Conservation (phyloP, 371 early-diverging fungal genomes). For the Polyrhizophydium stewartii region DNA sequence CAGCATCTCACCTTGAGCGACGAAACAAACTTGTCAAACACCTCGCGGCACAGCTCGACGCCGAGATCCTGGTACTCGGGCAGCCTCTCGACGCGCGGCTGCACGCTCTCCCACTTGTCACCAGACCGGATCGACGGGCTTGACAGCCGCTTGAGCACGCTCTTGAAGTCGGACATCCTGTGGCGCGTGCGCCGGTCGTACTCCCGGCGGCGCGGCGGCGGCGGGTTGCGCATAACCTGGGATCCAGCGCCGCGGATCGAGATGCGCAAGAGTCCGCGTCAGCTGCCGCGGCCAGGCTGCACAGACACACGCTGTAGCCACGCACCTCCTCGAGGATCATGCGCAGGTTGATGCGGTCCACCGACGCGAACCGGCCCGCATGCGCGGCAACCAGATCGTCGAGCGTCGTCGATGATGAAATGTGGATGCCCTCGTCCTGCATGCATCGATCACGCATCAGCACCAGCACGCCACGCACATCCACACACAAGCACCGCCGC, state of each 20-base stretch:
- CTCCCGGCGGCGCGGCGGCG: no score
- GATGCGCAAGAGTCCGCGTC: no score
- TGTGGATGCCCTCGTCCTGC: slow-evolving; percentile 45
- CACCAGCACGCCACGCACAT: neutral
- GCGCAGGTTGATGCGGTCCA: slow-evolving; percentile 7
- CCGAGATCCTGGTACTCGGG: slow-evolving; percentile 63
- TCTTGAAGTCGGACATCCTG: slow-evolving; percentile 70
- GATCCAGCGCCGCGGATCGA: no score
- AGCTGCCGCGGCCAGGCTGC: no score
- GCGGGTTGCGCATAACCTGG: no score
- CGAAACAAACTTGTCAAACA: slow-evolving; percentile 68
- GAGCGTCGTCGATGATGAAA: slow-evolving; percentile 50
- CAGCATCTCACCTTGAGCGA: slow-evolving; percentile 54
- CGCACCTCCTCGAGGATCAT: slow-evolving; percentile 48
- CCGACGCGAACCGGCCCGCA: neutral
- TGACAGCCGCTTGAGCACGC: slow-evolving; percentile 60
- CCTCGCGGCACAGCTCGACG: slow-evolving; percentile 58
- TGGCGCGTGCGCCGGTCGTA: slow-evolving; percentile 64
- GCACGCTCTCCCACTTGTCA: slow-evolving; percentile 66
- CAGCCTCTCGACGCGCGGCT: slow-evolving; percentile 47
- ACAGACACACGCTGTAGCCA: no score
- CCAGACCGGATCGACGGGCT: slow-evolving; percentile 55
- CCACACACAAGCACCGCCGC: neutral
- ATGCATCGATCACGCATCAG: neutral
- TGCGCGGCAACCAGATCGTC: slow-evolving; percentile 39